Evolutionary conservation across 2,329 filamentous ascomycete species (phyloP), one percentile per base, ranked within the genome.

Genomic region (Lachnellula hyalina): DNA sequence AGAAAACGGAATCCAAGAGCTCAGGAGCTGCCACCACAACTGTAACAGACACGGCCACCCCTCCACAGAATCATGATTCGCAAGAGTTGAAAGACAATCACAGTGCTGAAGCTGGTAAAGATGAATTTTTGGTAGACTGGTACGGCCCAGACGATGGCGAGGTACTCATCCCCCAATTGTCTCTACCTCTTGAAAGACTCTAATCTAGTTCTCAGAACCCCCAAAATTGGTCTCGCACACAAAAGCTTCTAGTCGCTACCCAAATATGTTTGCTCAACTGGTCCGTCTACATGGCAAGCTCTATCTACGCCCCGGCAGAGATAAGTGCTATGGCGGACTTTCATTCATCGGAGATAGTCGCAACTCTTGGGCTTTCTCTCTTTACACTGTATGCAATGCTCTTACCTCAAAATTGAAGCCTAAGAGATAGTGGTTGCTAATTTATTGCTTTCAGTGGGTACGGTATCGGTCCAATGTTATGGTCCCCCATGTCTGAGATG

Each of bases 401-500:
- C 11, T 36, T n/a, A 36, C 35, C 23, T 36, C 2, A n/a, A 2
- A 36, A 36, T 36, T 36, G 11, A 36, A 12, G 15, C 15, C 35
- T 2, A 36, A 36, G 4, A 36, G 2, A 36, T 36, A 4, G 23
- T 5, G 23, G 2, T 25, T 36, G 35, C 35, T 36, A 36, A 36
- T 36, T 14, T 12, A 36, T 36, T 36, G 11, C 11, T 12, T 36
- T 12, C 5, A 54, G 52, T 40, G 82, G 80, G 1, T 82, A 82
- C 57, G 82, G 84, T n/a, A 67, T 82, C 23, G 84, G 84, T 0
- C 83, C 84, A 1, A 69, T 87, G 46, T 57, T 88, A 40, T 87
- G 81, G 69, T 82, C 81, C 0, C 85, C 85, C 0, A 68, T 88
- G 48, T 79, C 76, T 47, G 85, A 89, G 70, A 79, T 88, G 19